phyloP scores from a whole-genome alignment of 257 asterid genomes.

The Hygrophila difformis region DNA sequence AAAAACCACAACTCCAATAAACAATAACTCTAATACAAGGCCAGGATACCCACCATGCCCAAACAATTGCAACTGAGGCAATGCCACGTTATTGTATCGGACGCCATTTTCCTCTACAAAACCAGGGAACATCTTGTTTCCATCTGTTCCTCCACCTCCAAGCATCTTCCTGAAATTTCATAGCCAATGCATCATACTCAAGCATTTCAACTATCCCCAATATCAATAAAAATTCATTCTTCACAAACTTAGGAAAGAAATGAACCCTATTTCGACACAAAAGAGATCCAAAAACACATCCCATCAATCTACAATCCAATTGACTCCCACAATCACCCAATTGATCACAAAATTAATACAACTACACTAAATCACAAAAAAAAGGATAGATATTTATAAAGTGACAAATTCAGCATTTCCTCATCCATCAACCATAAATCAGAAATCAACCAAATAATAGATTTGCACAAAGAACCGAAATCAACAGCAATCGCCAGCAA shows the following conservation, averaged over 20 bases:
- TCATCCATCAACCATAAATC: no score
- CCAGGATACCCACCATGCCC: constrained; percentile 43
- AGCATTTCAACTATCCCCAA: not conserved
- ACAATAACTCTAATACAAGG: no score
- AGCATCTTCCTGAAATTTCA: constrained; percentile 44
- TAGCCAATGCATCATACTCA: constrained; percentile 10
- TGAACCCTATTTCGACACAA: not conserved
- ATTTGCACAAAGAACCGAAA: no score
- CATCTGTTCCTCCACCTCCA: constrained; percentile 43
- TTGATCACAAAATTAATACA: no score
- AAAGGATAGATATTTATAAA: no score
- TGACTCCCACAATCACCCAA: no score
- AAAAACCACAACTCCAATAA: no score
- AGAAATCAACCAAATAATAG: no score
- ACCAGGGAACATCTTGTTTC: constrained; percentile 31
- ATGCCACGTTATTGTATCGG: constrained; percentile 29
- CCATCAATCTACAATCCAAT: constrained; percentile 14
- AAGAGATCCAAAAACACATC: constrained; percentile 16
- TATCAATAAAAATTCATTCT: no score
- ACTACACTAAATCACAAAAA: no score
- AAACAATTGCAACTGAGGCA: constrained; percentile 65
- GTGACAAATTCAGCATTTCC: no score
- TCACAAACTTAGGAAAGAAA: not conserved
- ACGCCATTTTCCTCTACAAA: constrained; percentile 34
- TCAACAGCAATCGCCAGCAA: no score